These are phyloP conservation scores for Hortiboletus flavorubellus DNA, from an alignment of 768 basidiomycete genomes.

Conservation along the genomic window DNA sequence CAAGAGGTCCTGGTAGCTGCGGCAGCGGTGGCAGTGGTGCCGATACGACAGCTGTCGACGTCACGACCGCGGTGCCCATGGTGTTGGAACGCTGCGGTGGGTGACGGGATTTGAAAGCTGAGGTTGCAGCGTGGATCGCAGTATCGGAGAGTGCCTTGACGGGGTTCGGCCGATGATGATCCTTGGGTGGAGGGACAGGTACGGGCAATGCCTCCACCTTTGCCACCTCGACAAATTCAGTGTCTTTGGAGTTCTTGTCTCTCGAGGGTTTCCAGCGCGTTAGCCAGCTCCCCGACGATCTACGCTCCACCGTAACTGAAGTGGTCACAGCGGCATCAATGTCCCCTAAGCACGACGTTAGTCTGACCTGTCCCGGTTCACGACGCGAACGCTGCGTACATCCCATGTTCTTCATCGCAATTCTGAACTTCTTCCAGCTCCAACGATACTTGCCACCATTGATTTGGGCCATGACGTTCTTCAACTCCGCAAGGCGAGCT, in stretches of 20 bases:
- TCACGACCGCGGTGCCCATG: constrained; percentile 25
- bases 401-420: constrained; percentile 78
- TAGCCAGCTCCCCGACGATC: constrained; percentile 47
- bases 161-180: constrained; percentile 30
- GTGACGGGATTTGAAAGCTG: constrained; percentile 28
- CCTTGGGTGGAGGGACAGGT: constrained; percentile 28
- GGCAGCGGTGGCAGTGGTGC: constrained; percentile 18
- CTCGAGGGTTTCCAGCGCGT: constrained; percentile 45
- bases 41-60: constrained; percentile 5
- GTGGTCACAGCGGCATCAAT: constrained; percentile 60
- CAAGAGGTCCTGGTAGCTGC: constrained; percentile 3
- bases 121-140: constrained; percentile 27
- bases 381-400: constrained; percentile 46
- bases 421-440: constrained; percentile 81
- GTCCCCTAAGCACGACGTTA: constrained; percentile 47
- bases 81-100: constrained; percentile 30
- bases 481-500: constrained; percentile 62
- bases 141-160: constrained; percentile 35
- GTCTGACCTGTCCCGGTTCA: background rate
- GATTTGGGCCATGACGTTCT: constrained; percentile 68
- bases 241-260: constrained; percentile 32
- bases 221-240: constrained; percentile 32
- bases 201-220: constrained; percentile 8
- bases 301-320: constrained; percentile 55
- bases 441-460: constrained; percentile 76